Evolutionary conservation across 2,329 filamentous ascomycete species (phyloP).

Genomic region (Talaromyces sp.): DNA sequence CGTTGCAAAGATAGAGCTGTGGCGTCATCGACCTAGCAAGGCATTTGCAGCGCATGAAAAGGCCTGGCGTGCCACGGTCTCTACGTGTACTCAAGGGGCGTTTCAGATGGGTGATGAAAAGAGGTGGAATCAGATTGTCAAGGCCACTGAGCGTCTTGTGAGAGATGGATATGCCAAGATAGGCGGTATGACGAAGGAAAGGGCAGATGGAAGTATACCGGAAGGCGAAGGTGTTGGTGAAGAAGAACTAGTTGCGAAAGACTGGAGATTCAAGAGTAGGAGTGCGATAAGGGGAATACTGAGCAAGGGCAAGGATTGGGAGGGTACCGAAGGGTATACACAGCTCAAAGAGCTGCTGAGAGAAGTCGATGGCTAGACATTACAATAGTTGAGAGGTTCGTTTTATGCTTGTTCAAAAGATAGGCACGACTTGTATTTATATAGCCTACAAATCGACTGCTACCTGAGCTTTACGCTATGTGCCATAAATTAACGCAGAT

Average conservation of each 20-base stretch:
- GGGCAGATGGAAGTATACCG: conserved; percentile 44
- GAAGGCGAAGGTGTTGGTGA: conserved; percentile 32
- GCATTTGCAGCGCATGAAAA: conserved; percentile 85
- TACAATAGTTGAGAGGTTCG: background rate
- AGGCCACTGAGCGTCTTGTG: conserved; percentile 76
- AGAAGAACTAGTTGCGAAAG: conserved; percentile 62
- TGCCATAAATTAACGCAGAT: background rate
- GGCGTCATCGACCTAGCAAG: conserved; percentile 65
- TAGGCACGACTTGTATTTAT: background rate
- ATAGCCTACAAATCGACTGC: background rate
- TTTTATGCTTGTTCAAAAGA: background rate
- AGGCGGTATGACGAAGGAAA: conserved; percentile 58
- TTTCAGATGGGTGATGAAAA: conserved; percentile 56
- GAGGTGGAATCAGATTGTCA: conserved; percentile 70
- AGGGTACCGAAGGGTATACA: conserved; percentile 56
- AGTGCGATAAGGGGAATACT: conserved; percentile 80
- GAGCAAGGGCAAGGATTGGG: conserved; percentile 72
- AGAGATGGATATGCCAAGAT: conserved; percentile 74
- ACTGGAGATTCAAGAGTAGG: conserved; percentile 85
- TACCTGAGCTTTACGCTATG: background rate
- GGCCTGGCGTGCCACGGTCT: conserved; percentile 72
- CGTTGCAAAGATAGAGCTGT: conserved; percentile 68
- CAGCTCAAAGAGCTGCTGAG: conserved; percentile 38
- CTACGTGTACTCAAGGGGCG: conserved; percentile 42
- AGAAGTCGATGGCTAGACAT: conserved; percentile 31